A percentile compares a stretch with the other conserved stretches of the same genome.
These are phyloP conservation scores for Fusarium globosum DNA, from an alignment of 2,329 filamentous ascomycete genomes.

Conservation along the genomic window DNA sequence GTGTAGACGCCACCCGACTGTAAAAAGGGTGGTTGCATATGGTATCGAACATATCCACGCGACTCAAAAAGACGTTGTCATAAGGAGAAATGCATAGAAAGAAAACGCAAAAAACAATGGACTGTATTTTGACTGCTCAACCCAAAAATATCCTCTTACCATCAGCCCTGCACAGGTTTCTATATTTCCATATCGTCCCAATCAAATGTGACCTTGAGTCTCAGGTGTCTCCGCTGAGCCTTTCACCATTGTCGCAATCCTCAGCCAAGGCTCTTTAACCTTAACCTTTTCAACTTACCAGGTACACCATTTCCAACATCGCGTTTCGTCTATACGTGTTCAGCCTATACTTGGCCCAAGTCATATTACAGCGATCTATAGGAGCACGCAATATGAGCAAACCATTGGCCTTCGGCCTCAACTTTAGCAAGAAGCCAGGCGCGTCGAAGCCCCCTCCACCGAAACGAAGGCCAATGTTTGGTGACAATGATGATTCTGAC, in stretches of 20 bases:
- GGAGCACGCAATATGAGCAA: constrained; percentile 56
- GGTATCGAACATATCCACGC: background rate
- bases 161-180: background rate
- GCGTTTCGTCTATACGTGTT: background rate
- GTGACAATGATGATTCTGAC: constrained; percentile 66
- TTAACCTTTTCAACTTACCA: constrained; percentile 7
- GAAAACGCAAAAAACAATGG: background rate
- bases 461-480: constrained; percentile 68
- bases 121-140: background rate
- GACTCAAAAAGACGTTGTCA: background rate
- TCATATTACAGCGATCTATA: background rate
- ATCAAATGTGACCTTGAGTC: background rate
- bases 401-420: constrained; percentile 68
- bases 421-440: constrained; percentile 67
- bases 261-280: constrained; percentile 9
- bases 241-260: background rate
- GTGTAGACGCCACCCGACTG: constrained; percentile 27
- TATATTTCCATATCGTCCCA: background rate
- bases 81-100: background rate
- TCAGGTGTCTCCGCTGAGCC: background rate
- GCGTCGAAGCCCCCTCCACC: constrained; percentile 60
- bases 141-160: no score
- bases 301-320: background rate
- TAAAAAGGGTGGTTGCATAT: background rate
- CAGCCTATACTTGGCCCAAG: background rate